Conservation (phyloP, 2,329 filamentous ascomycete genomes). For the Raffaelea deltoideospora region DNA sequence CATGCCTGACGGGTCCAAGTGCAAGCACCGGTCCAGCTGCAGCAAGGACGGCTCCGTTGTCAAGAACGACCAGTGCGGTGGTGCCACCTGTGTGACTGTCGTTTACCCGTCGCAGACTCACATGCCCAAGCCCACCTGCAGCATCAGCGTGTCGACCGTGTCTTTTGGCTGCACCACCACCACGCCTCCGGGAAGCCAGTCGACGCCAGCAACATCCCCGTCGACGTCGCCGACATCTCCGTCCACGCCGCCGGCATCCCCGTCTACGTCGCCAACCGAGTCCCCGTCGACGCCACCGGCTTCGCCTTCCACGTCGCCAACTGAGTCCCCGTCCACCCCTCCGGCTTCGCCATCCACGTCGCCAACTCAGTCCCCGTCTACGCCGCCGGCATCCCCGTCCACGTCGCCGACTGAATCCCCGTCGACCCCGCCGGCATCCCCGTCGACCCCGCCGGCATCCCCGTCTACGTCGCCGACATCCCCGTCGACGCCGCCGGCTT, state of each 20-base stretch:
- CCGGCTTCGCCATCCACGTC: conserved; percentile 2
- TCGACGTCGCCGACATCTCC: conserved; percentile 7
- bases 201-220: conserved; percentile 3
- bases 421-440: neutral
- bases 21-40: conserved; percentile 65
- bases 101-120: conserved; percentile 44
- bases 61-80: conserved; percentile 81
- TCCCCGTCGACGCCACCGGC: neutral
- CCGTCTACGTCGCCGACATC: neutral
- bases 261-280: neutral
- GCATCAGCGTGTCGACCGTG: conserved; percentile 59
- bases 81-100: conserved; percentile 68
- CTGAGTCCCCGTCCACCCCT: neutral
- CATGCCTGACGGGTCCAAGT: conserved; percentile 69
- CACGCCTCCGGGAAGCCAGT: too few species aligned
- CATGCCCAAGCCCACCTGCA: conserved; percentile 44
- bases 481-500: neutral
- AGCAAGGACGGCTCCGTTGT: conserved; percentile 51
- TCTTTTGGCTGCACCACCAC: conserved; percentile 51
- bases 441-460: neutral
- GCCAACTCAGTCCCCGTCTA: neutral
- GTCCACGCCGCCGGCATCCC: conserved; percentile 1
- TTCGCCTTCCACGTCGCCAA: conserved; percentile 7
- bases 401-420: neutral
- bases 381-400: neutral